Evolutionary conservation across 129 eudicot species (phyloP).

Genomic region (Flaveria brownii): DNA sequence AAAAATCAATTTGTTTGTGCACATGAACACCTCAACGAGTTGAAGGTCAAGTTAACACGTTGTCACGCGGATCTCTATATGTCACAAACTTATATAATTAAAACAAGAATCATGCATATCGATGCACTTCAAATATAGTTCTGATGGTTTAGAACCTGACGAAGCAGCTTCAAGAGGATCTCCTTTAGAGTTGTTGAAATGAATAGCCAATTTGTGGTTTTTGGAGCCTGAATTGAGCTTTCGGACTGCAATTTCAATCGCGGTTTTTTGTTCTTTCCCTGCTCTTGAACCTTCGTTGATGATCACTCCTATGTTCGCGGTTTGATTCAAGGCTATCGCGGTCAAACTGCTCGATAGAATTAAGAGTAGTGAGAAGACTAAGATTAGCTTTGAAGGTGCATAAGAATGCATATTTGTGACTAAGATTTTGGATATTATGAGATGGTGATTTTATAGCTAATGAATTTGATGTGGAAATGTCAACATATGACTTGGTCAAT

Average conservation of each 20-base stretch:
- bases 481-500: constrained; percentile 25
- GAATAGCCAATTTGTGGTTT: constrained; percentile 34
- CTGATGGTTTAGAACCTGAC: constrained; percentile 31
- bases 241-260: constrained; percentile 48
- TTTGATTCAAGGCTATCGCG: constrained; percentile 18
- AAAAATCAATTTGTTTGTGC: no score
- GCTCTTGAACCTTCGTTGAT: constrained; percentile 41
- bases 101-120: no score
- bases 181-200: constrained; percentile 38
- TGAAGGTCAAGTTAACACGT: no score
- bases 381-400: constrained; percentile 28
- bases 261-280: constrained; percentile 55
- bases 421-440: neutral
- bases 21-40: no score
- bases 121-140: neutral
- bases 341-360: constrained; percentile 24
- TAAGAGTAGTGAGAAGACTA: neutral
- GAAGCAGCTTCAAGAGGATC: constrained; percentile 50
- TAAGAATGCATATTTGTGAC: constrained; percentile 34
- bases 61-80: no score
- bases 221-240: constrained; percentile 32
- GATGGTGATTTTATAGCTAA: constrained; percentile 6
- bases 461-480: constrained; percentile 5
- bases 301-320: constrained; percentile 50
- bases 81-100: no score